A percentile compares a stretch with the other conserved stretches of the same genome.
Evolutionary conservation across 2,329 filamentous ascomycete species (phyloP).

Genomic region (Myriosclerotinia scirpicola): DNA sequence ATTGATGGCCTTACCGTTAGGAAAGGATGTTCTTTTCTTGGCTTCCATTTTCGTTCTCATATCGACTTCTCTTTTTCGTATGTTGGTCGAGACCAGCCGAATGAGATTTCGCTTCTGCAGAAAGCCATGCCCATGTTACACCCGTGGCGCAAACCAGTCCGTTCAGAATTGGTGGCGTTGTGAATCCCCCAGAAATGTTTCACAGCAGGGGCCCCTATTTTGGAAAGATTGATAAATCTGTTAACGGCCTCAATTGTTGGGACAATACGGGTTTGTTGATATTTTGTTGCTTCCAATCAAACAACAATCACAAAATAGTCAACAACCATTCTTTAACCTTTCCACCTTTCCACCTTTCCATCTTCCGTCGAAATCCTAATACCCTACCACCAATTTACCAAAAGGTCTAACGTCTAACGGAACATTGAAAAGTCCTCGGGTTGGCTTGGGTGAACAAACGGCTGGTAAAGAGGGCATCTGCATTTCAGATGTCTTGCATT

Average conservation of each 20-base stretch:
- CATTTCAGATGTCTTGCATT: constrained; percentile 10
- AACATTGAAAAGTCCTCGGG: not conserved
- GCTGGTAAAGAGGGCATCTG: constrained; percentile 9
- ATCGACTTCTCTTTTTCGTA: not conserved
- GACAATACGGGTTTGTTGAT: not conserved
- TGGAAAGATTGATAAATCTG: constrained; percentile 1
- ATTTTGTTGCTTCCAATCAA: not conserved
- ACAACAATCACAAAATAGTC: not conserved
- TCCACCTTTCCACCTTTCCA: not conserved
- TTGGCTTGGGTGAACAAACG: constrained; percentile 5
- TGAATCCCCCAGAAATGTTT: constrained; percentile 18
- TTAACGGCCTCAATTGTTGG: not conserved
- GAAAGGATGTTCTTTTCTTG: not conserved
- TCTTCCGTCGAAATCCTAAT: not conserved
- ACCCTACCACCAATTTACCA: no score
- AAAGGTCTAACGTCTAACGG: constrained; percentile 2
- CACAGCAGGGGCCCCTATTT: constrained; percentile 10
- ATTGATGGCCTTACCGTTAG: not conserved
- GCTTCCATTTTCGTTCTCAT: not conserved
- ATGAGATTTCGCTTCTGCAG: constrained; percentile 8
- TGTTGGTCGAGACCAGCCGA: constrained; percentile 1
- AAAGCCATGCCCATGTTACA: constrained; percentile 9
- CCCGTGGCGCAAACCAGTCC: constrained; percentile 1
- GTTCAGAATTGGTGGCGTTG: not conserved
- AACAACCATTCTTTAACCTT: not conserved